Evolutionary conservation across 2,329 filamentous ascomycete species (phyloP), one percentile per base, ranked within the genome.

Genomic region (Colletotrichum sp.): DNA sequence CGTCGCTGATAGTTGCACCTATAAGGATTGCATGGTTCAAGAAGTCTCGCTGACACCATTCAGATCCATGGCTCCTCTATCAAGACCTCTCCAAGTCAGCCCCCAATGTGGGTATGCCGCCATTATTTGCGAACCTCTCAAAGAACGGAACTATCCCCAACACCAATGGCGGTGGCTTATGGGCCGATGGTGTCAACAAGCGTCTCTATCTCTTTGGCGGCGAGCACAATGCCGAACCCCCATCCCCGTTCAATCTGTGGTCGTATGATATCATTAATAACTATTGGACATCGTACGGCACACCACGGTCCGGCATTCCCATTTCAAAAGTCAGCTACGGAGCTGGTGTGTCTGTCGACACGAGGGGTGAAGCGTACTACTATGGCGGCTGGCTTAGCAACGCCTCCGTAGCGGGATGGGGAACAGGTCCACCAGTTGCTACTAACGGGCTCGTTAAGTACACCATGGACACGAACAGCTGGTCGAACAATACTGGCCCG

Each of bases 181-280:
- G 92, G 92, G 85, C 88, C 9, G 92, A 93, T 80, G 85, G 88
- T 30, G 86, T 91, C 52, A 93, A 94, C 83, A 92, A 93, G 80
- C 86, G 88, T 59, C 88, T 94, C 66, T 93, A 92, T 80, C 85
- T 92, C 3, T 93, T 90, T 79, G 92, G 92, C 13, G 92, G 92
- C 62, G 89, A 93, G 77, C 90, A 88, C 78, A 81, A 82, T 74
- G 80, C 79, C 2, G 80, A 84, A 32, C 80, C 85, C 3, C 89
- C 90, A 1, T 83, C 85, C 49, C 81, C 86, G 1, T 89, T 90
- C 70, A 83, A 83, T 27, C 87, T 93, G 32, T 92, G 89, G 83
- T 85, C 86, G 7, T 93, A 92, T 82, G 92, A 93, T 78, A 85
- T 89, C 8, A 79, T 92, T 39, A 84, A 90, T 71, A 84, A 93